These are phyloP conservation scores for Crassisporium funariophilum DNA, from an alignment of 768 basidiomycete species.

Conservation along the genomic window DNA sequence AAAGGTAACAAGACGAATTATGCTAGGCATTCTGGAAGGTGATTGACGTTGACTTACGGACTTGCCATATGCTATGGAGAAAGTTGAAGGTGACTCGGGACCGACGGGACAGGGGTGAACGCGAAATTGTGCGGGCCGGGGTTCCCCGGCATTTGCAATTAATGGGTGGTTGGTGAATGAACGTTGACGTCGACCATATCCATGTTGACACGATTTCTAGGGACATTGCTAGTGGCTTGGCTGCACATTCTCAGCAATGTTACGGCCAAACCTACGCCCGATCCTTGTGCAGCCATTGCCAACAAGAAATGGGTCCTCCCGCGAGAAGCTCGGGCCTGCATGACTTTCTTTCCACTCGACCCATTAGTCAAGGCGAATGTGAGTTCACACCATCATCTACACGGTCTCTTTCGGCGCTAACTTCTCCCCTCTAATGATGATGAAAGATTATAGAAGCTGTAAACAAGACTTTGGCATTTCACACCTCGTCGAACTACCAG, in stretches of 20 bases:
- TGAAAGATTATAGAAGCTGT: slow-evolving; percentile 56
- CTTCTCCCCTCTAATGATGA: neutral
- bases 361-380: slow-evolving; percentile 52
- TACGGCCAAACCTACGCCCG: slow-evolving; percentile 19
- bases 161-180: no score
- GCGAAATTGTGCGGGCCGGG: no score
- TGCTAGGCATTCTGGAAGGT: slow-evolving; percentile 13
- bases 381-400: slow-evolving; percentile 13
- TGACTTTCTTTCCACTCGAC: slow-evolving; percentile 50
- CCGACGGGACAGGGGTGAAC: no score
- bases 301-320: slow-evolving; percentile 60
- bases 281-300: slow-evolving; percentile 55
- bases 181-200: neutral
- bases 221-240: slow-evolving; percentile 3
- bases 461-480: slow-evolving; percentile 59
- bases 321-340: slow-evolving; percentile 50
- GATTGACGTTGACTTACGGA: neutral
- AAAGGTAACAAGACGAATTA: slow-evolving; percentile 71
- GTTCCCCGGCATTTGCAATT: no score
- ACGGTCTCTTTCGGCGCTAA: neutral
- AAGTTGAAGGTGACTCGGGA: no score
- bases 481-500: slow-evolving; percentile 64
- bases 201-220: slow-evolving; percentile 6
- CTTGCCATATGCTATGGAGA: no score
- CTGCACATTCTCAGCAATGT: slow-evolving; percentile 2